These are phyloP conservation scores for Bryoerythrophyllum caledonicum DNA, from an alignment of 225 moss, liverwort and hornwort species.

Conservation along the genomic window DNA sequence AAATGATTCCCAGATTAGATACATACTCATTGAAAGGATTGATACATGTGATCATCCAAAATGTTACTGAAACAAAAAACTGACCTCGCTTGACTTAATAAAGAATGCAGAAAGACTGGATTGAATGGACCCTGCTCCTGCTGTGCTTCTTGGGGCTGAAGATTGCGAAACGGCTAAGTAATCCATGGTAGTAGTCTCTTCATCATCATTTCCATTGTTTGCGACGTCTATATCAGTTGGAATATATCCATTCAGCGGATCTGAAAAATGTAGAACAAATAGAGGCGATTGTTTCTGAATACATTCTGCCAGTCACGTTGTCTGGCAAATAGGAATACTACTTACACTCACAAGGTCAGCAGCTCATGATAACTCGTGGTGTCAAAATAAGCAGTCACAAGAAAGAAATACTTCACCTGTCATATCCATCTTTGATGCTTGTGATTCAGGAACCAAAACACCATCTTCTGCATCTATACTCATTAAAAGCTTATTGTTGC, in stretches of 20 bases:
- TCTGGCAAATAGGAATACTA: conserved; percentile 11
- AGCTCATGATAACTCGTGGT: conserved; percentile 12
- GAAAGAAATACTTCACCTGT: conserved; percentile 37
- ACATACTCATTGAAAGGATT: conserved; percentile 14
- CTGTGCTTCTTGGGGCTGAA: conserved; percentile 42
- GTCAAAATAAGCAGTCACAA: conserved; percentile 12
- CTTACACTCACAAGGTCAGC: conserved; percentile 15
- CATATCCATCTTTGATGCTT: conserved; percentile 50
- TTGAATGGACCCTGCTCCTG: conserved; percentile 56
- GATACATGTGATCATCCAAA: conserved; percentile 7
- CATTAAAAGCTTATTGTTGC: conserved; percentile 23
- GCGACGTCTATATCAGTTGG: conserved; percentile 15
- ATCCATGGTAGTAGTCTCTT: conserved; percentile 33
- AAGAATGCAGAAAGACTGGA: conserved; percentile 68
- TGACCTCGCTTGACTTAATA: conserved; percentile 48
- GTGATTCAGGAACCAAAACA: conserved; percentile 44
- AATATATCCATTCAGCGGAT: conserved; percentile 21
- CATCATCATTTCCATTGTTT: conserved; percentile 31
- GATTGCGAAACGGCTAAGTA: conserved; percentile 40
- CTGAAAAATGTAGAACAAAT: conserved; percentile 31
- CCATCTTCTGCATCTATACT: conserved; percentile 28
- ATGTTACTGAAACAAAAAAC: conserved; percentile 12
- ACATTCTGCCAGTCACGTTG: conserved; percentile 3
- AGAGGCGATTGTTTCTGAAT: conserved; percentile 4
- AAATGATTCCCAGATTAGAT: conserved; percentile 19